Base-by-base conservation (phyloP, 352 stramenopile genomes). In the Phytophthora tentaculata region DNA sequence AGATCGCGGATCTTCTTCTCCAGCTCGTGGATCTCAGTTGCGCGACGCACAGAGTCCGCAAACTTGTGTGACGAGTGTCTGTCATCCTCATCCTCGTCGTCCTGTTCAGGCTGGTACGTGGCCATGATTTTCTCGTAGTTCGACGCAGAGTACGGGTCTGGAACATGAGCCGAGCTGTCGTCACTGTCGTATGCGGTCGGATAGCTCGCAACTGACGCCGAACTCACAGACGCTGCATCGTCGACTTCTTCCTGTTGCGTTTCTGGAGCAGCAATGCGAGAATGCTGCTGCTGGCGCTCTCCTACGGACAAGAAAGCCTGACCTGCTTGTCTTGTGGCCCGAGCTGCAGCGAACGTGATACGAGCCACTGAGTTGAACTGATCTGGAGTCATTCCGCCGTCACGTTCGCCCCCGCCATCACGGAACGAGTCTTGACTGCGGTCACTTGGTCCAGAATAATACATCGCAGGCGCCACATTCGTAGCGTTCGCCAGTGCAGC, bases 91-190 rank as follows among this genome's bases (percentile, higher is more conserved):
- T 80, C 63, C 58, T 82, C 70, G 47, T 79, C 51, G 41, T 77
- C 47, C 47, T 72, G 44, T 39, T 79, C 64, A 48, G 69, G 61
- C 35, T 70, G 53, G 26, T 79, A 81, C 5, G 67, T 69, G 7
- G 73, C 75, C 84, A 92, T 91, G 14, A 86, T 56, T 37, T 82
- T 81, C 20, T 89, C 81, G 52, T 90, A 93, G 54, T 89, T 89
- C 0, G 67, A 78, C 0, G 73, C 71, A 6, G 84, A 81, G 52
- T 89, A 91, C 23, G 82, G 83, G 19, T 91, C 76, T 10, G 76
- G 64, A 22, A 67, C 77, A 1, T 69, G 62, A 39, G 47, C 24
- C 6, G 60, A 67, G 56, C 58, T 69, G 26, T 69, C 61, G 13
- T 76, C 67, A 20, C 68, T 79, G 28, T 71, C 72, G n/a, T 72